Base-by-base conservation (phyloP, 2,329 filamentous ascomycete species). In the Seiridium unicorne region DNA sequence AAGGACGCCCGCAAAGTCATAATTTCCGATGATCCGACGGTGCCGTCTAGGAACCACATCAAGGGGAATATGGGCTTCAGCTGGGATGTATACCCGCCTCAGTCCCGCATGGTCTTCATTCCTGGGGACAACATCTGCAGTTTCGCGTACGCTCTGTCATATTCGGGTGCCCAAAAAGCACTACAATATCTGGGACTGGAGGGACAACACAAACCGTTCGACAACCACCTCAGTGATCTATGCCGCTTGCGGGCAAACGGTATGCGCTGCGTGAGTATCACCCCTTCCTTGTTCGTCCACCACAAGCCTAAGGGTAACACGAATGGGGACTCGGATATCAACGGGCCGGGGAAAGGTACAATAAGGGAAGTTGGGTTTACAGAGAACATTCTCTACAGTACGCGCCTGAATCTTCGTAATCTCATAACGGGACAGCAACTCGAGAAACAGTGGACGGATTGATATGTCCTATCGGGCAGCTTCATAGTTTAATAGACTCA, bases 41-140 rank as follows among this genome's bases (percentile, higher is more conserved):
- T 71, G 2, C 68, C 70, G 10, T 62, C 67, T 13, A 61, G 57
- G 13, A 61, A 61, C 40, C 64, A 69, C 44, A 58, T 73, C 42
- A 66, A 66, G 11, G 66, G 63, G 42, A 67, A 71, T 57, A 64
- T 66, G 31, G 64, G 65, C 31, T 71, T 70, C 58, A 64, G 61
- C 53, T 67, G 65, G 65, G 57, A 61, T 3, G 60, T 64, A 2
- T 69, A 69, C 59, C 67, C 73, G 10, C 62, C 61, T 44, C 71
- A 72, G 56, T 77, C 75, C 8, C 72, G 76, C 32, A 72, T 75
- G n/a, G 71, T 76, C 6, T 72, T 74, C 59, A 61, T 72, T 7
- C 72, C 72, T 2, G 69, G 69, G 5, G 73, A 71, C 26, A 73
- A 72, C 38, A 70, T 77, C 44, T 80, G 77, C 67, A 73, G 73